phyloP scores from a whole-genome alignment of 257 asterid species.

The Osmanthus fragrans region DNA sequence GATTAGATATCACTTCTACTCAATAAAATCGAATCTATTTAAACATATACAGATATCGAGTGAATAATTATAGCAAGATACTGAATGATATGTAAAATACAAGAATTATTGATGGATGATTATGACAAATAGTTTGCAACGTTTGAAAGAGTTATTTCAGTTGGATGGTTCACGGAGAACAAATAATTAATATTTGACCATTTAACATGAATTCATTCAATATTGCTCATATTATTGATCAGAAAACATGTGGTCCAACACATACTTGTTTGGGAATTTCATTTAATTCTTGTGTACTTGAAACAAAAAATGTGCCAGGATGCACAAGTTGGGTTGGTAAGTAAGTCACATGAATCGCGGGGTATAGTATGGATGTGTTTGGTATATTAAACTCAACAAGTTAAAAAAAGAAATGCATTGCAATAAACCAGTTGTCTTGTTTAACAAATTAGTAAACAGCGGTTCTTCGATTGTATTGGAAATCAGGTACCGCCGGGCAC shows the following conservation, averaged over 20 bases:
- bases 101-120: too few relatives aligned
- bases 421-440: background rate
- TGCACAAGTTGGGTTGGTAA: background rate
- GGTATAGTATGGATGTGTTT: background rate
- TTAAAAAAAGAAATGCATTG: background rate
- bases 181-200: background rate
- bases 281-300: background rate
- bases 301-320: background rate
- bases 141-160: too few relatives aligned
- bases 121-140: too few relatives aligned
- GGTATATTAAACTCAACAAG: background rate
- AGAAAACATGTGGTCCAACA: slow-evolving; percentile 14
- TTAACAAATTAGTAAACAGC: background rate
- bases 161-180: background rate
- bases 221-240: background rate
- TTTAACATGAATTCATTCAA: background rate
- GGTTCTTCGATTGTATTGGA: background rate
- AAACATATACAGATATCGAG: too few relatives aligned
- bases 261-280: background rate
- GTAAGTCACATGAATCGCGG: background rate
- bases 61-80: too few relatives aligned
- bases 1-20: background rate
- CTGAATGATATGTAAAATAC: too few relatives aligned
- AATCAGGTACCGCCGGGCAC: slow-evolving; percentile 97
- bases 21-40: too few relatives aligned